Conservation (phyloP, 1,284 basidiomycete species). For the Porodaedalea pini region DNA sequence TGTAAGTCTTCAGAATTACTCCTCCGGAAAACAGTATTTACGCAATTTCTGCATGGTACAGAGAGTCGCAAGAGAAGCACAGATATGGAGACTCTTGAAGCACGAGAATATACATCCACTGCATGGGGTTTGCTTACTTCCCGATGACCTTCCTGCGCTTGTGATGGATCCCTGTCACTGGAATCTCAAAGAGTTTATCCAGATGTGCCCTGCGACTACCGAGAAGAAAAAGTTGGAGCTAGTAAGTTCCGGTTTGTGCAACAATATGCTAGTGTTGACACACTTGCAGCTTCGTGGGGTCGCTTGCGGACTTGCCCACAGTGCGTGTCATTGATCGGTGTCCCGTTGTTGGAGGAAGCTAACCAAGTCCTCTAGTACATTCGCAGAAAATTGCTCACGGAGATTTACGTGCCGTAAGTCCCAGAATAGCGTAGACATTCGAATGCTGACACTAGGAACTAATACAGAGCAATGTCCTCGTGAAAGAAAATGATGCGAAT, state of each 20-base stretch:
- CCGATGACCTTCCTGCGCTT: neutral
- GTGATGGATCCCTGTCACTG: neutral
- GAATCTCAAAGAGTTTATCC: neutral
- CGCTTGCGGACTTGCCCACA: neutral
- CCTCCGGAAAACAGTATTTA: neutral
- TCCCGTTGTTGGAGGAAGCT: neutral
- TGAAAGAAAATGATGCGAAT: neutral
- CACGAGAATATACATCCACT: neutral
- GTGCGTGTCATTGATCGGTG: neutral
- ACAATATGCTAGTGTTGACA: neutral
- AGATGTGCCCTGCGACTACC: neutral
- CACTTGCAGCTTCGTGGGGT: neutral
- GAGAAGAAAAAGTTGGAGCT: neutral
- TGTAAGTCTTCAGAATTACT: neutral
- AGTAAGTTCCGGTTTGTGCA: neutral
- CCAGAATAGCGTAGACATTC: neutral
- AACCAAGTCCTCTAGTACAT: neutral
- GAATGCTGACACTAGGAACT: no score
- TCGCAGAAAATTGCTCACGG: constrained; percentile 2
- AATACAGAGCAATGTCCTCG: constrained; percentile 11
- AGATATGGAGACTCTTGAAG: neutral
- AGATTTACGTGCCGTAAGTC: constrained; percentile 2
- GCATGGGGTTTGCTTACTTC: neutral
- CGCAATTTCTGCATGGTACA: neutral
- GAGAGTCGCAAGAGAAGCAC: neutral